These are phyloP conservation scores for Tylopilus sp. DNA, from an alignment of 768 basidiomycete species.

Conservation along the genomic window DNA sequence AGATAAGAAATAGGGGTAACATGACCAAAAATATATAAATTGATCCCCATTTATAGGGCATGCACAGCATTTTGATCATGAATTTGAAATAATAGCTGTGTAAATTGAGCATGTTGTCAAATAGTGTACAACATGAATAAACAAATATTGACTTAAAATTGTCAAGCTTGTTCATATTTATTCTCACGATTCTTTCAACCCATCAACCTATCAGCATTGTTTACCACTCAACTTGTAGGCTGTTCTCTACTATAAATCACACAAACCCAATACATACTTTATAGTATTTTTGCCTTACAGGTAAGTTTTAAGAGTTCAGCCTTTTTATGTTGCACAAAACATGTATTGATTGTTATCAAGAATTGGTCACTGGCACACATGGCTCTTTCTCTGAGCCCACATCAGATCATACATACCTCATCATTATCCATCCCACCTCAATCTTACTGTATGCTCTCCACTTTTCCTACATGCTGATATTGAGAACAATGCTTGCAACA, in stretches of 20 bases:
- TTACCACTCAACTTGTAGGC: constrained; percentile 1
- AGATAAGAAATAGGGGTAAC: no score
- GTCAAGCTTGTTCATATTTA: background rate
- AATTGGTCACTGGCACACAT: constrained; percentile 4
- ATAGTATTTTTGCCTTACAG: background rate
- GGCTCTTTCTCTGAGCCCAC: constrained; percentile 20
- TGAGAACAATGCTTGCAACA: background rate
- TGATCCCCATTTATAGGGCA: no score
- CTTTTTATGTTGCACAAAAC: background rate
- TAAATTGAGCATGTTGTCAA: background rate
- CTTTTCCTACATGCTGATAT: background rate
- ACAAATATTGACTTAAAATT: constrained; percentile 11
- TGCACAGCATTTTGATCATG: no score
- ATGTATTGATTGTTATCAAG: background rate
- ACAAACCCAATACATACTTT: background rate
- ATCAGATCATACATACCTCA: constrained; percentile 3
- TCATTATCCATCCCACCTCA: background rate
- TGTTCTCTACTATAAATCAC: background rate
- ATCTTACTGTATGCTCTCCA: constrained; percentile 12
- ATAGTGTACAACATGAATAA: constrained; percentile 13
- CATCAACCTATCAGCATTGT: background rate
- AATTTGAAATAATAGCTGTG: no score
- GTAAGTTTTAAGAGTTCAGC: background rate
- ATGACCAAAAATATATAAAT: no score
- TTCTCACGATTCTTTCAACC: background rate